These are phyloP conservation scores for Podosphaera leucotricha DNA, from an alignment of 2,329 filamentous ascomycete genomes.

Conservation along the genomic window DNA sequence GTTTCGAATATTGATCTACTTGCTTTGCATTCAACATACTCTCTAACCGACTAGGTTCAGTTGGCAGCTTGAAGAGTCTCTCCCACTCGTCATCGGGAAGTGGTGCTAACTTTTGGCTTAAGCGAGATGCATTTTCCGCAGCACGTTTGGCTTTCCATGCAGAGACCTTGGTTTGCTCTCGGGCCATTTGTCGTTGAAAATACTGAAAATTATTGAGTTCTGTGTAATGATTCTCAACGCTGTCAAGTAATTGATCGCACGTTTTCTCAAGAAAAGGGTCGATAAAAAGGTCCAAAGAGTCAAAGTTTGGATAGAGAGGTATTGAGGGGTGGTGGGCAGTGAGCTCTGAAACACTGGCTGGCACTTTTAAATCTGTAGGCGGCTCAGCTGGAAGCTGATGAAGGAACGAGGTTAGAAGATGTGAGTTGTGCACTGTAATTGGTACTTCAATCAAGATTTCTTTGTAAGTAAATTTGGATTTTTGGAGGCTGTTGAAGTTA, in stretches of 20 bases:
- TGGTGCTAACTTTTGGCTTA: constrained; percentile 64
- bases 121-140: constrained; percentile 71
- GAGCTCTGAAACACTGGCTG: constrained; percentile 57
- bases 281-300: constrained; percentile 68
- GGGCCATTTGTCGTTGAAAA: constrained; percentile 80
- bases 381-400: constrained; percentile 64
- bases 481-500: constrained; percentile 46
- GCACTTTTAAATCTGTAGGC: constrained; percentile 46
- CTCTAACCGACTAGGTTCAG: constrained; percentile 81
- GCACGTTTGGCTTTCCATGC: constrained; percentile 95
- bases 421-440: constrained; percentile 81
- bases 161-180: constrained; percentile 90
- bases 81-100: constrained; percentile 97
- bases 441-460: constrained; percentile 85
- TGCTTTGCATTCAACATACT: constrained; percentile 87
- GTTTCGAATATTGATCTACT: constrained; percentile 92
- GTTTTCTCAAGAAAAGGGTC: constrained; percentile 98
- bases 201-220: constrained; percentile 98
- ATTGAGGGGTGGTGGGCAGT: constrained; percentile 35
- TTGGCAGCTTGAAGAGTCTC: constrained; percentile 88
- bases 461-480: constrained; percentile 78
- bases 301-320: constrained; percentile 69
- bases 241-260: constrained; percentile 83
- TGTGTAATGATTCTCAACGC: constrained; percentile 93
- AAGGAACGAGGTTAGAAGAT: constrained; percentile 83